Evolutionary conservation across 225 moss, liverwort and hornwort species (phyloP).

Genomic region (Physcomitrellopsis africana): DNA sequence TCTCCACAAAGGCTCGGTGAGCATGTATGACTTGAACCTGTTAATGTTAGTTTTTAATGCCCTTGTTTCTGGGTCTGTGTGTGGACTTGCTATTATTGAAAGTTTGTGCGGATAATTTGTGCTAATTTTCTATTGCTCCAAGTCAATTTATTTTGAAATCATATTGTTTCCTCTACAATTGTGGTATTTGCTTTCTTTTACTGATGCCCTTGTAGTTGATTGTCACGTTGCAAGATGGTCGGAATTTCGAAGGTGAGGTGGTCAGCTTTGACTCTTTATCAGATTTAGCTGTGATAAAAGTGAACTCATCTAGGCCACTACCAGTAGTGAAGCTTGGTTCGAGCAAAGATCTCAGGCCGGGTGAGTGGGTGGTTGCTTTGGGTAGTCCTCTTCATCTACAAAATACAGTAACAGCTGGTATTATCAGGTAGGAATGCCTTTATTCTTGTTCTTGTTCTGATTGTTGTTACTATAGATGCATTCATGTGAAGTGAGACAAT

Average conservation of each 20-base stretch:
- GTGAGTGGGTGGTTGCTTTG: conserved; percentile 95
- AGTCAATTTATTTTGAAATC: not conserved
- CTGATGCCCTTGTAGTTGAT: conserved; percentile 63
- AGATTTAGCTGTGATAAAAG: conserved; percentile 94
- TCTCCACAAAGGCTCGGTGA: conserved; percentile 71
- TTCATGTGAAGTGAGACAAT: conserved; percentile 13
- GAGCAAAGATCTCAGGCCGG: conserved; percentile 86
- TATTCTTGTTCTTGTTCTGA: not conserved
- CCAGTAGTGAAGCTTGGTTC: conserved; percentile 84
- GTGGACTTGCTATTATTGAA: not conserved
- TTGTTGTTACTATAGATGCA: not conserved
- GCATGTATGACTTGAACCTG: conserved; percentile 38
- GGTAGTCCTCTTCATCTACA: conserved; percentile 96
- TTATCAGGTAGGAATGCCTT: conserved; percentile 72
- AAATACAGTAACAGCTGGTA: conserved; percentile 93
- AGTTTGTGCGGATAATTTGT: not conserved
- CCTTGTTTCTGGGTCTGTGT: not conserved
- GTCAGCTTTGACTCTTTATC: conserved; percentile 74
- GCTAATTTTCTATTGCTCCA: not conserved
- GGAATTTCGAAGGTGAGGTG: conserved; percentile 80
- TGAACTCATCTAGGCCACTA: conserved; percentile 74
- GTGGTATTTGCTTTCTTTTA: conserved; percentile 14
- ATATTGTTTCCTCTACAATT: conserved; percentile 1
- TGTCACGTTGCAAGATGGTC: conserved; percentile 98
- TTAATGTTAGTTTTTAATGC: conserved; percentile 8